A percentile compares a stretch with the other conserved stretches of the same genome.
Conservation (phyloP, 179 eudicot species). For the Pouteria campechiana region DNA sequence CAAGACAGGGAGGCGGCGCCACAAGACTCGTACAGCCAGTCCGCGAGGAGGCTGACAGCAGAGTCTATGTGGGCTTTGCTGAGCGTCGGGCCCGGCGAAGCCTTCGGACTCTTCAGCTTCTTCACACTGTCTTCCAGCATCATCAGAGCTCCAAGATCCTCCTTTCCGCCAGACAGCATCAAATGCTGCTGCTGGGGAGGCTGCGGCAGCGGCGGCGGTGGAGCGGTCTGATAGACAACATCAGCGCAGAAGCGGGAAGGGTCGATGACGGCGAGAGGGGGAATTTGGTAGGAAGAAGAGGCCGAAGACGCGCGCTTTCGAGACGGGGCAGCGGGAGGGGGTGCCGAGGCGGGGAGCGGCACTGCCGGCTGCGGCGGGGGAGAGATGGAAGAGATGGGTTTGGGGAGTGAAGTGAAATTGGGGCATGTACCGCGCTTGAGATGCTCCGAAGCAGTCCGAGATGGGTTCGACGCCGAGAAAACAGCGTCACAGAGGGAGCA, state of each 20-base stretch:
- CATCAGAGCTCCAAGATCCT: slow-evolving; percentile 24
- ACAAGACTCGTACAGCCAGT: slow-evolving; percentile 52
- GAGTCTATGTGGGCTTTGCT: slow-evolving; percentile 31
- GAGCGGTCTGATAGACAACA: slow-evolving; percentile 18
- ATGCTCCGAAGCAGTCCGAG: slow-evolving; percentile 87
- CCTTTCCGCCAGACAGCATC: slow-evolving; percentile 51
- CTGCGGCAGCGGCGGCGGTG: too few relatives aligned
- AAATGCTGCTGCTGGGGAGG: slow-evolving; percentile 19
- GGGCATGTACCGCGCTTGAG: slow-evolving; percentile 55
- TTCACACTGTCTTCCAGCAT: slow-evolving; percentile 49
- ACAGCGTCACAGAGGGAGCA: slow-evolving; percentile 54
- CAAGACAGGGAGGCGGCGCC: slow-evolving; percentile 47
- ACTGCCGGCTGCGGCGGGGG: slow-evolving; percentile 6
- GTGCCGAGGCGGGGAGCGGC: neutral
- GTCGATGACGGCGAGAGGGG: slow-evolving; percentile 28
- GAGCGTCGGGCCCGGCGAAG: slow-evolving; percentile 28
- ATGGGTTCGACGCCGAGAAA: slow-evolving; percentile 81
- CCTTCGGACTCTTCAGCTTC: slow-evolving; percentile 49
- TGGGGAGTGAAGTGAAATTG: slow-evolving; percentile 14
- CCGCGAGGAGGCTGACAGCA: slow-evolving; percentile 25
- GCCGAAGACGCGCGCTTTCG: neutral
- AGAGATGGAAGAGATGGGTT: neutral
- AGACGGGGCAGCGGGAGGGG: neutral
- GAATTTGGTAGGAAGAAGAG: slow-evolving; percentile 12
- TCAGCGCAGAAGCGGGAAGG: slow-evolving; percentile 26